Evolutionary conservation across 768 basidiomycete species (phyloP).

Genomic region (Termitomyces heimii): DNA sequence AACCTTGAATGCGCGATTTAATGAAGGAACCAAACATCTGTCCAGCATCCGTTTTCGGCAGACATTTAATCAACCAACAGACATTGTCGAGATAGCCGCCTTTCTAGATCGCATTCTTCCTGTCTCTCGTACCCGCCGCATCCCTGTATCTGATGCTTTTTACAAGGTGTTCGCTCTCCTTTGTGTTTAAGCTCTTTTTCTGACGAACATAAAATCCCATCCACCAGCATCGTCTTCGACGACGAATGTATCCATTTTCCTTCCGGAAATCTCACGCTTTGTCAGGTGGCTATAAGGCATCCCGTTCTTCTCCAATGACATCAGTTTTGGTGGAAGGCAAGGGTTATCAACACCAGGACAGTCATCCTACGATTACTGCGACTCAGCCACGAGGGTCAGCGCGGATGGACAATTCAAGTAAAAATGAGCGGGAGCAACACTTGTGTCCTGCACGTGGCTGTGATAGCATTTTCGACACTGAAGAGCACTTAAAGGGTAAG

Average conservation of each 20-base stretch:
- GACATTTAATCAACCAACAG: background rate
- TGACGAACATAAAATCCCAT: background rate
- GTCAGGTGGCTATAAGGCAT: background rate
- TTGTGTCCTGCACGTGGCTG: background rate
- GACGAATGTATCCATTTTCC: background rate
- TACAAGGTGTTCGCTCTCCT: background rate
- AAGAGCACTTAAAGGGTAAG: background rate
- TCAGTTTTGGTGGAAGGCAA: background rate
- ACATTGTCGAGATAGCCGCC: background rate
- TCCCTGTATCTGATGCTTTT: background rate
- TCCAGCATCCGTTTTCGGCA: background rate
- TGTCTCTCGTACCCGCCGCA: background rate
- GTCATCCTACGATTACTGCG: background rate
- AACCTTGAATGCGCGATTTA: background rate
- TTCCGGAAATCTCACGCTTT: background rate
- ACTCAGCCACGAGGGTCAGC: background rate
- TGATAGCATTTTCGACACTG: background rate
- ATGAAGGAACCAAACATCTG: background rate
- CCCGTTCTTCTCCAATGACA: background rate
- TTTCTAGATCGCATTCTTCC: background rate
- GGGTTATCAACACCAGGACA: background rate
- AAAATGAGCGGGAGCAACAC: background rate
- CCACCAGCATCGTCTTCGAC: background rate
- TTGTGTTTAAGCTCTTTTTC: background rate
- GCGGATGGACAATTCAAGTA: background rate